A percentile compares a stretch with the other conserved stretches of the same genome.
Conservation (phyloP, 2,329 filamentous ascomycete species). For the Botrytis deweyae region DNA sequence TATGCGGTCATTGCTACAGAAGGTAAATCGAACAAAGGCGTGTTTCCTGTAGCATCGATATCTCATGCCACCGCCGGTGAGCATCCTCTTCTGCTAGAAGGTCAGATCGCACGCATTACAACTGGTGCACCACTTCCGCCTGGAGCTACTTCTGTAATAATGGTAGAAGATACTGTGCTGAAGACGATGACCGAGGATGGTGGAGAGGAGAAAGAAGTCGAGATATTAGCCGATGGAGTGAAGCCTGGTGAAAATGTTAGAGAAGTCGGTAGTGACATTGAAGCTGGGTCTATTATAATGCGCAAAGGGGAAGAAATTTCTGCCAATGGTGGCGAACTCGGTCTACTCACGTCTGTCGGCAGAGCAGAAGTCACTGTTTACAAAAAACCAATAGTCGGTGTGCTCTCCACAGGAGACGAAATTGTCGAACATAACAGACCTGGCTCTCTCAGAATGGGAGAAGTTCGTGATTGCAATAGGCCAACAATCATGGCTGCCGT, state of each 20-base stretch:
- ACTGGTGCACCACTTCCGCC: slow-evolving; percentile 89
- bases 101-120: slow-evolving; percentile 85
- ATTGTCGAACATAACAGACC: slow-evolving; percentile 72
- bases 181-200: slow-evolving; percentile 74
- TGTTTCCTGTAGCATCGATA: slow-evolving; percentile 82
- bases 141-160: slow-evolving; percentile 87
- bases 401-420: slow-evolving; percentile 93
- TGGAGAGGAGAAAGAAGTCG: slow-evolving; percentile 80
- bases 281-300: slow-evolving; percentile 67
- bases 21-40: slow-evolving; percentile 65
- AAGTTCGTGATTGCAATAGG: slow-evolving; percentile 92
- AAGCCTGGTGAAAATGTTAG: slow-evolving; percentile 82
- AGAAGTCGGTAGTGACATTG: slow-evolving; percentile 86
- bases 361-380: slow-evolving; percentile 69
- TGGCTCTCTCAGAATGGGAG: slow-evolving; percentile 66
- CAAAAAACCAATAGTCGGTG: slow-evolving; percentile 73
- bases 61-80: slow-evolving; percentile 80
- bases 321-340: slow-evolving; percentile 85
- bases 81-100: slow-evolving; percentile 62
- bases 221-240: slow-evolving; percentile 77
- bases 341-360: slow-evolving; percentile 83
- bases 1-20: slow-evolving; percentile 76
- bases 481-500: slow-evolving; percentile 82
- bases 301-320: slow-evolving; percentile 79
- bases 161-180: slow-evolving; percentile 91